phyloP scores from a whole-genome alignment of 1,284 basidiomycete genomes.

The Trichosporon coremiiforme region DNA sequence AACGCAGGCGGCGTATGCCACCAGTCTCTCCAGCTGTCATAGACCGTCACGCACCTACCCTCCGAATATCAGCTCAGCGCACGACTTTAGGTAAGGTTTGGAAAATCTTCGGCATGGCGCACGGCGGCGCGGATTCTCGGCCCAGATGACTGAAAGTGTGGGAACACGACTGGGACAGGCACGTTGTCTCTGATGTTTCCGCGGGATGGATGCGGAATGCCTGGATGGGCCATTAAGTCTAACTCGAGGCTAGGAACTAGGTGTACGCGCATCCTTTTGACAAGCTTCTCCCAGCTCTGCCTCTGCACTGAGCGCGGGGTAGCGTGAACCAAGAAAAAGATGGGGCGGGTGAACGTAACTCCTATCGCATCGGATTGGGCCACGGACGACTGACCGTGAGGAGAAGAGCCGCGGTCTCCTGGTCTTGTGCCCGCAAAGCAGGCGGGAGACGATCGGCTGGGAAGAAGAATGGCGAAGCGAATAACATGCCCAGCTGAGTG shows the following conservation, averaged over 20 bases:
- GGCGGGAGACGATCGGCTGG: neutral
- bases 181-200: neutral
- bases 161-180: conserved; percentile 6
- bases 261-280: neutral
- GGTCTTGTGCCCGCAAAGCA: neutral
- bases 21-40: neutral
- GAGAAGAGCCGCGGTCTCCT: neutral
- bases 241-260: neutral
- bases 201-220: conserved; percentile 4
- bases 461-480: neutral
- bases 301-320: too few relatives aligned
- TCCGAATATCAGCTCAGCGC: neutral
- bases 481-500: conserved; percentile 7
- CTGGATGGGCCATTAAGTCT: neutral
- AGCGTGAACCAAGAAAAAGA: neutral
- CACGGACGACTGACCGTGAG: neutral
- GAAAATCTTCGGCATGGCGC: neutral
- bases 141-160: neutral
- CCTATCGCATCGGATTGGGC: conserved; percentile 7
- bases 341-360: neutral
- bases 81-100: neutral
- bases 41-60: neutral
- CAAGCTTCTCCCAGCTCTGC: too few relatives aligned
- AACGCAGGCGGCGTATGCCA: neutral
- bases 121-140: neutral